Evolutionary conservation across 208 protist species (phyloP), one percentile per base, ranked within the genome.

Genomic region (Crithidia mellificae): DNA sequence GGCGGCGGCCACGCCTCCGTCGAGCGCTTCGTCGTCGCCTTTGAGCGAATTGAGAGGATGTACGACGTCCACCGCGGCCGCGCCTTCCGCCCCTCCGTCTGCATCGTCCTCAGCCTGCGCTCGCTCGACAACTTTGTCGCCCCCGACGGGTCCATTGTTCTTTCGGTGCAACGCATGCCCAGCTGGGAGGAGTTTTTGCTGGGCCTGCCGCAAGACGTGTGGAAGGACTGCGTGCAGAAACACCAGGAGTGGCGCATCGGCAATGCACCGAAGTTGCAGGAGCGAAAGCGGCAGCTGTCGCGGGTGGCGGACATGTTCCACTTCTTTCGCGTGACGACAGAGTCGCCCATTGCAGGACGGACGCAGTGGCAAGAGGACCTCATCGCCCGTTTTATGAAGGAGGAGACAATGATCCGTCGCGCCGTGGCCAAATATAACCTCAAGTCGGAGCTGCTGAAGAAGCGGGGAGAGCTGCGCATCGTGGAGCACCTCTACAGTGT

Each of bases 171-270:
- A 61, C 76, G 69, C 14, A 83, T 88, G 56, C 73, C 81, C 7
- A 56, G 68, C 27, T 95, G 89, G 87, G 89, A 95, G 72, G 84
- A 91, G 63, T 95, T 82, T 43, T 29, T 92, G 25, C 65, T 95
- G 8, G 55, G 71, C 12, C 72, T 91, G n/a, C 84, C 84, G 29
- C 86, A 91, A 71, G 65, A 75, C 5, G 78, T 87, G 44, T 95
- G 89, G 87, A 55, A 74, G 46, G 80, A 80, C 30, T 89, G 84
- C 54, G 89, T 95, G 58, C 73, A 81, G 52, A 64, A 84, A 61
- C 89, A 95, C 53, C 52, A 69, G 11, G 81, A 92, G 53, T 95
- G 89, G 87, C 84, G 89, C 25, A 50, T 91, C 15, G 85, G 83
- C 20, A 22, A 49, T 27, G 84, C 89, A 1, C 86, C 89, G 20